Conservation (phyloP, 2,329 filamentous ascomycete species). For the Xylariaceae sp. region DNA sequence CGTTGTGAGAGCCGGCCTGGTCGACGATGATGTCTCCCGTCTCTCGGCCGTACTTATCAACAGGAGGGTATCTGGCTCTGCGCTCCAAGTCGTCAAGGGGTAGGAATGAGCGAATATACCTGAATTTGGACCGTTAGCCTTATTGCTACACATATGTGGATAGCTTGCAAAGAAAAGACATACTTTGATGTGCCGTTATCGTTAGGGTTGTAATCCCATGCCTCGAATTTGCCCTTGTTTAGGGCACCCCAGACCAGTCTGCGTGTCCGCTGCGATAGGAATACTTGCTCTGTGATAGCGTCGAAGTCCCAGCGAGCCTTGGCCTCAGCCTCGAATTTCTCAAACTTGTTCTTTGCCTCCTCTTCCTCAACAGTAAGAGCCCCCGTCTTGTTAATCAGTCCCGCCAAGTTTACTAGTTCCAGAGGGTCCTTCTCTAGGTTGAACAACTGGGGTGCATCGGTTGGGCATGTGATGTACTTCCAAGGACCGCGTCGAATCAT, state of each 20-base stretch:
- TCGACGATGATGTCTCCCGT: slow-evolving; percentile 45
- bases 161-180: slow-evolving; percentile 37
- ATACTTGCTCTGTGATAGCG: slow-evolving; percentile 72
- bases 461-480: slow-evolving; percentile 89
- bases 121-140: slow-evolving; percentile 40
- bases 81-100: slow-evolving; percentile 80
- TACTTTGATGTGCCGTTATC: slow-evolving; percentile 70
- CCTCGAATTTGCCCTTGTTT: slow-evolving; percentile 72
- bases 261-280: slow-evolving; percentile 77
- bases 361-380: slow-evolving; percentile 47
- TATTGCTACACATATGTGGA: slow-evolving; percentile 7
- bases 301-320: slow-evolving; percentile 79
- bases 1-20: slow-evolving; percentile 48
- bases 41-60: slow-evolving; percentile 58
- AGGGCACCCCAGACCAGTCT: slow-evolving; percentile 80
- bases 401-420: slow-evolving; percentile 75
- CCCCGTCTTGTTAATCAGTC: slow-evolving; percentile 43
- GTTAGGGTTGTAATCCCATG: slow-evolving; percentile 83
- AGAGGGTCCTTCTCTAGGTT: slow-evolving; percentile 75
- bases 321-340: slow-evolving; percentile 74
- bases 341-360: slow-evolving; percentile 54
- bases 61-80: slow-evolving; percentile 70
- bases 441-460: slow-evolving; percentile 82
- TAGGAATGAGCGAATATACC: slow-evolving; percentile 84
- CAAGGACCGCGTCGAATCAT: slow-evolving; percentile 90